phyloP scores from a whole-genome alignment of 305 asterid species.

The Ajuga reptans region DNA sequence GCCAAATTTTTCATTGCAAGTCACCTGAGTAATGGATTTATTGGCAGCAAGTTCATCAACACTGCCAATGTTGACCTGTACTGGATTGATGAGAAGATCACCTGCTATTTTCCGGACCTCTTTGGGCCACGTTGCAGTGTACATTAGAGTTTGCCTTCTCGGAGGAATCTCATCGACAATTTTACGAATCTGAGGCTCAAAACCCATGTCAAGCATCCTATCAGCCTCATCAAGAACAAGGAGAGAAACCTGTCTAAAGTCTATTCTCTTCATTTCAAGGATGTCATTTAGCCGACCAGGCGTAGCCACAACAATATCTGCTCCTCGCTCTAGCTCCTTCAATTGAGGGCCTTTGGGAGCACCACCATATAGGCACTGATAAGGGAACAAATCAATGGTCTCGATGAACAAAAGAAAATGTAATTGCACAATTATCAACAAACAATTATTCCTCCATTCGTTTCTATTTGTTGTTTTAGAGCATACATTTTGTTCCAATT shows the following conservation, averaged over 20 bases:
- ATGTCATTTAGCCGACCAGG: conserved; percentile 99
- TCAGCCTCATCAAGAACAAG: conserved; percentile 99
- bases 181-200: conserved; percentile 95
- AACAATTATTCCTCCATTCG: no score
- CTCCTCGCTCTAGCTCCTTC: conserved; percentile 85
- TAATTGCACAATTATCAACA: background rate
- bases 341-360: conserved; percentile 88
- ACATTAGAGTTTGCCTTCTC: conserved; percentile 95
- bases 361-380: conserved; percentile 95
- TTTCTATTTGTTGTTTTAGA: no score
- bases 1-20: background rate
- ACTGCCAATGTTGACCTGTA: conserved; percentile 91
- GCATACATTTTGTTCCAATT: no score
- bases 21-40: conserved; percentile 89
- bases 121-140: conserved; percentile 98
- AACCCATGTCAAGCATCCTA: conserved; percentile 99
- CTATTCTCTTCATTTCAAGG: conserved; percentile 86
- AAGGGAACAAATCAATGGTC: conserved; percentile 20
- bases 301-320: conserved; percentile 90
- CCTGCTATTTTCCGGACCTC: conserved; percentile 87
- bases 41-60: conserved; percentile 94
- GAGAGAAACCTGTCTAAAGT: conserved; percentile 80
- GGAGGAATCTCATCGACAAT: conserved; percentile 93
- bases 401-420: conserved; percentile 4
- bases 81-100: conserved; percentile 80